Evolutionary conservation across 2,329 filamentous ascomycete species (phyloP), one percentile per base, ranked within the genome.

Genomic region (Scleromitrula shiraiana): DNA sequence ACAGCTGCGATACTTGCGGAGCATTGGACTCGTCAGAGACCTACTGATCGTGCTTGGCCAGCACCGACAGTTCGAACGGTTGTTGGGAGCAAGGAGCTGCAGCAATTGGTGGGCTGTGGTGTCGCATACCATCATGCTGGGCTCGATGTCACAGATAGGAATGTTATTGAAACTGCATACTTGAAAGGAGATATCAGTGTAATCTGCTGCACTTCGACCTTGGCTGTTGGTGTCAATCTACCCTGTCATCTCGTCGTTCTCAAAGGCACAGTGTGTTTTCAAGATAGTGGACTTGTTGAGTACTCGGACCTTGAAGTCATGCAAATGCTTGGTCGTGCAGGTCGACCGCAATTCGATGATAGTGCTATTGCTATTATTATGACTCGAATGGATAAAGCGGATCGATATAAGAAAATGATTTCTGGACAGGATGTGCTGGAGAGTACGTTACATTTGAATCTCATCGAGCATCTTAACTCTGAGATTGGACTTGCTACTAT

Each of bases 251-350:
- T 90, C 3, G 87, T 90, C 4, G 80, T 94, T 8, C 76, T 95
- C 47, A 94, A 94, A 63, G 85, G 86, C 19, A 94, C 88, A 0
- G 74, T 81, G 3, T 71, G 74, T 0, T 90, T 80, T 65, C 76
- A 78, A 49, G 75, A 80, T 49, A 72, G 74, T 10, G 71, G 73
- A 6, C 59, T 77, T 30, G 76, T 80, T 47, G 86, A 93, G 62
- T 89, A 88, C 56, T 81, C 85, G 0, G 87, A 93, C 61, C 70
- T 94, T 5, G 88, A 94, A 56, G 76, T 91, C 52, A 91, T 91
- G 83, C 88, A 95, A 59, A 94, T 95, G 88, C 76, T 94, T 41
- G 88, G 88, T 6, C 80, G 88, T 53, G 88, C 88, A 42, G 88
- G 88, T 1, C 74, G 88, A 17, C 88, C 88, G 5, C 88, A 94